Base-by-base conservation (phyloP, 768 basidiomycete species). In the Myochromella boudieri region DNA sequence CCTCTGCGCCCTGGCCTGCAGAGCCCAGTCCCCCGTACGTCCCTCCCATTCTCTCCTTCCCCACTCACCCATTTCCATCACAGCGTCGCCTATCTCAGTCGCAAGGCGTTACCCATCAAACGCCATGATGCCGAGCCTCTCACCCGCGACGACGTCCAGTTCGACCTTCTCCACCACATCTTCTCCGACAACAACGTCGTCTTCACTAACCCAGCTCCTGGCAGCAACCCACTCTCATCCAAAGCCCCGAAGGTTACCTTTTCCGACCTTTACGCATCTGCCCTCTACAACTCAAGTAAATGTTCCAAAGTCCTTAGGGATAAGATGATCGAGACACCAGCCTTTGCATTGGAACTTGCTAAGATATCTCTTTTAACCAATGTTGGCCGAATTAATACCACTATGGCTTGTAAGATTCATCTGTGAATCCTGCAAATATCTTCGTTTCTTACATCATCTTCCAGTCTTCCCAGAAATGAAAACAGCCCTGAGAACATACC, bases 381-480 rank as follows among this genome's bases (percentile, higher is more conserved):
- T 60, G 87, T 93, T 37, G 92, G 92, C 20, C 75, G 91, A 52
- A 89, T 95, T 67, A 95, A 94, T 61, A 95, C 93, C 29, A 94
- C 92, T 25, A 85, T 93, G 81, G 91, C 91, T 42, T 85, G 82
- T 87, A 67, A 71, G 83, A 65, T 51, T 45, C 50, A 6, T 6
- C 42, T 46, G 37, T 47, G 18, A 27, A 42, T 34, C 24, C 26
- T 46, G 28, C 18, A 6, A 22, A 27, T 44, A 25, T 41, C n/a
- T 26, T 25, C 25, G 36, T 48, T 49, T 53, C 53, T 53, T 29
- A 60, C 44, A 49, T 48, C 41, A 46, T 12, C 40, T 42, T 56
- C 32, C 60, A 91, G 89, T 94, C 70, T 92, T 91, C 63, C 90
- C 90, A 46, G 90, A 92, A 72, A 93, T 94, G 91, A 88, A 90